Conservation (phyloP, 768 basidiomycete genomes). For the Auricularia sp. region DNA sequence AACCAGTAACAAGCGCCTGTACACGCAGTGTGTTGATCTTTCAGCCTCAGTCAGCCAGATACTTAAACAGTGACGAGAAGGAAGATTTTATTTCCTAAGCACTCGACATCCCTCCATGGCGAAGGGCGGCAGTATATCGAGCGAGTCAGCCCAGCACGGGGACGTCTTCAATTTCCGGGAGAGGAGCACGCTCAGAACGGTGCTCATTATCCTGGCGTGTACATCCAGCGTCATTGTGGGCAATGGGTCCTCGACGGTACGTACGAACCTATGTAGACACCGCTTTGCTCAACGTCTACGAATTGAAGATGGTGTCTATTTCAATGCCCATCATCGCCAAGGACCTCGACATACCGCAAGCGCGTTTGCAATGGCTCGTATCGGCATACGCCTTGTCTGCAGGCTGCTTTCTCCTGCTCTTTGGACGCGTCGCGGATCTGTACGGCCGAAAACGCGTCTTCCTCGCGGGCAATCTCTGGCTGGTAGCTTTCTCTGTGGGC, state of each 20-base stretch:
- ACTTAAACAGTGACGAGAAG: too few species aligned
- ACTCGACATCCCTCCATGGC: too few species aligned
- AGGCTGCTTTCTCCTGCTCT: slow-evolving; percentile 48
- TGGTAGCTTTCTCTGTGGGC: slow-evolving; percentile 48
- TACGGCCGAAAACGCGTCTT: slow-evolving; percentile 67
- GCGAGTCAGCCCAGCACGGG: neutral
- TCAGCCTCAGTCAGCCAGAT: too few species aligned
- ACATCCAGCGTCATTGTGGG: neutral
- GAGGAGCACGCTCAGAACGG: neutral
- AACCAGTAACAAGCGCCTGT: too few species aligned
- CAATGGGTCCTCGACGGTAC: neutral
- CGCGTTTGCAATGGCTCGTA: neutral
- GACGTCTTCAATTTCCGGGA: neutral
- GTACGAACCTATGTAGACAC: neutral
- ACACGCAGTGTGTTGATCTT: too few species aligned
- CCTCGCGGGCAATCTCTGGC: slow-evolving; percentile 43
- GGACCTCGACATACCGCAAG: neutral
- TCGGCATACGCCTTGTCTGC: neutral
- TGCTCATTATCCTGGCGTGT: neutral
- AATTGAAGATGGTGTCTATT: neutral
- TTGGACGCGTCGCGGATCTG: slow-evolving; percentile 71
- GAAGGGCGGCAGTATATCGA: too few species aligned
- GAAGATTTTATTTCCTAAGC: too few species aligned
- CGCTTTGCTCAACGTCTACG: neutral
- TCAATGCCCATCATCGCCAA: neutral